Base-by-base conservation (phyloP, 257 asterid species). In the Gynochthodes officinalis region DNA sequence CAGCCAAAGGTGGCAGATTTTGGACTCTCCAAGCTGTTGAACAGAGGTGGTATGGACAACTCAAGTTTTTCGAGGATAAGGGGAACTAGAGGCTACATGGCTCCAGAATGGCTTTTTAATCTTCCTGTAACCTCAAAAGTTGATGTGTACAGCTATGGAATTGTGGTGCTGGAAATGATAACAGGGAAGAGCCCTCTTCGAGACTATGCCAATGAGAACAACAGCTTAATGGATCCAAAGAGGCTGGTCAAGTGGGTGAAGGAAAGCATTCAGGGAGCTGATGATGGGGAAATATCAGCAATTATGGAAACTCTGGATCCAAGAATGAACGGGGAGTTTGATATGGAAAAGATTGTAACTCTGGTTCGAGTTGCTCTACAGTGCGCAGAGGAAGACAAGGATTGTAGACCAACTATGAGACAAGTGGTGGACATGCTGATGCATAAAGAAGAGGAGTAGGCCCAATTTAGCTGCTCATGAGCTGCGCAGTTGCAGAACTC, bases 41-140 rank as follows among this genome's bases (percentile, higher is more conserved):
- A 60, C 3, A 55, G 83, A 63, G 76, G 64, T 32, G 73, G 75
- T 0, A 32, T 14, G 16, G 32, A n/a, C 3, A 44, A 54, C 35
- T 60, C 75, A 1, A 75, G 49, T 4, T 64, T 79, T 63, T 77
- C 86, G 0, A 79, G 35, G 54, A 82, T 82, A 18, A 59, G 84
- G 40, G 88, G 88, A 32, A 84, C 84, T 9, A 82, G 83, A 70
- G 88, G 69, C 4, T 64, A 64, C 52, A 82, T 84, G 86, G 88
- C 88, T n/a, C 86, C 86, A 4, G 86, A 84, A 75, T 84, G 88
- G 88, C 70, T 79, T 32, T 66, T 71, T 8, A 76, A 77, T 43
- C 82, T 77, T 15, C 85, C 85, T 0, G 80, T 82, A 2, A 82
- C 89, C 7, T 79, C 86, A 0, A 84, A 84, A 70, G 89, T 84